These are phyloP conservation scores for Hericium rajendrae DNA, from an alignment of 768 basidiomycete species.

Conservation along the genomic window DNA sequence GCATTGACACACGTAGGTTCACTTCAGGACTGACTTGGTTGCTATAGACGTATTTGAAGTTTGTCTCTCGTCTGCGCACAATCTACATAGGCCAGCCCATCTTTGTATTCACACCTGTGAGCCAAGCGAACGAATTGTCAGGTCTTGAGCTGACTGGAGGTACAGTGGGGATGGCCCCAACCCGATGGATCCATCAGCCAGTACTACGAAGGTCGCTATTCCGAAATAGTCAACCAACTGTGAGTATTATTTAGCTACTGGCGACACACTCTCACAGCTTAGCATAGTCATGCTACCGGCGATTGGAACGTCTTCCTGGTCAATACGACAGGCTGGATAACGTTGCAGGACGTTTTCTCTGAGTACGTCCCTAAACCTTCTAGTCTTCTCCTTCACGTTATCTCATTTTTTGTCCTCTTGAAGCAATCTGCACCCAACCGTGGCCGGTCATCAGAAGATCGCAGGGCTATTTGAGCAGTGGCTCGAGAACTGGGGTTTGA, in stretches of 20 bases:
- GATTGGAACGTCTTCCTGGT: conserved; percentile 43
- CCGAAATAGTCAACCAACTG: conserved; percentile 35
- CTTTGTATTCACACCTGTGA: conserved; percentile 44
- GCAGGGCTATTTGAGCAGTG: conserved; percentile 35
- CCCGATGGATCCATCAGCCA: conserved; percentile 34
- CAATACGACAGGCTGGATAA: conserved; percentile 48
- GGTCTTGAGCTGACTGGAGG: neutral
- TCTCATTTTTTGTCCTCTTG: neutral
- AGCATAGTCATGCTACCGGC: conserved; percentile 28
- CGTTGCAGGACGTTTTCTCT: conserved; percentile 39
- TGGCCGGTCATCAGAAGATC: conserved; percentile 38
- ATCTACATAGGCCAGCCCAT: conserved; percentile 37
- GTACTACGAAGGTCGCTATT: conserved; percentile 39
- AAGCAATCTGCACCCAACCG: conserved; percentile 41
- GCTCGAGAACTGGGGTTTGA: conserved; percentile 39
- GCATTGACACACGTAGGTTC: neutral
- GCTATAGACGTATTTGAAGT: conserved; percentile 35
- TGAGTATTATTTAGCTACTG: conserved; percentile 9
- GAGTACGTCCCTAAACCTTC: conserved; percentile 19
- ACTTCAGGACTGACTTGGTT: neutral
- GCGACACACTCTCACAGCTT: neutral
- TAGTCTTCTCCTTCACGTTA: no score
- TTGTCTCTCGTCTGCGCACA: conserved; percentile 34
- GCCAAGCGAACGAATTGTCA: conserved; percentile 4
- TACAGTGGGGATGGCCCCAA: conserved; percentile 48